Base-by-base conservation (phyloP, 2,329 filamentous ascomycete species). In the Alternaria alternata region DNA sequence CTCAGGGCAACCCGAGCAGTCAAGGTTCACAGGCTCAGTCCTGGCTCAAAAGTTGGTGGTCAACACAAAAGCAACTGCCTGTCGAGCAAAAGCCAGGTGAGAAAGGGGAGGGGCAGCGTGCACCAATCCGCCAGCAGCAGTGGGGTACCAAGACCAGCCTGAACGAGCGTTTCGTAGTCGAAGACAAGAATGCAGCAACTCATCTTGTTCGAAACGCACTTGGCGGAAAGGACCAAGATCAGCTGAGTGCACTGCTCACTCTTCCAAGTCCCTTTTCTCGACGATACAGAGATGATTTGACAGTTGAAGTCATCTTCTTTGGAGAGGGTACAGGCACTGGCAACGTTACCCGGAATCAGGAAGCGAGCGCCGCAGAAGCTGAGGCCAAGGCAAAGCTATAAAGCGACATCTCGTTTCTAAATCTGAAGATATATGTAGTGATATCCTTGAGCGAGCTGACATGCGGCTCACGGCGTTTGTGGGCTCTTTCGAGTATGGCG, bases 231-330 rank as follows among this genome's bases (percentile, higher is more conserved):
- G 94, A 99, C 73, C 88, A 89, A 72, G 96, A 99, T 80, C 95
- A 97, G 85, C 87, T 99, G 16, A 96, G 92, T 72, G 94, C 94
- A 20, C 83, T 99, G 63, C 84, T 99, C 69, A 98, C 95, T 1
- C 84, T 99, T 22, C 94, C 94, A 3, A 91, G 92, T 57, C 96
- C 95, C 0, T 97, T 94, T 75, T 96, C 92, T 30, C 87, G 95
- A 73, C 85, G 95, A 74, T 99, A 98, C 76, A 94, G 93, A 68
- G 95, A 99, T 76, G 95, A 99, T 76, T 82, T 99, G 64, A 99
- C 95, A 0, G 94, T 99, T 16, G 93, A 99, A 79, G 95, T 99
- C 62, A 96, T 99, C 74, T 99, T 99, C 85, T 99, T 99, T 72
- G 95, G 95, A 61, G 88, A 96, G 69, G 88, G 90, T 36, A 75